A percentile compares a stretch with the other conserved stretches of the same genome.
phyloP scores from a whole-genome alignment of 1,284 basidiomycete species.

The Cutaneotrichosporon spelunceum region DNA sequence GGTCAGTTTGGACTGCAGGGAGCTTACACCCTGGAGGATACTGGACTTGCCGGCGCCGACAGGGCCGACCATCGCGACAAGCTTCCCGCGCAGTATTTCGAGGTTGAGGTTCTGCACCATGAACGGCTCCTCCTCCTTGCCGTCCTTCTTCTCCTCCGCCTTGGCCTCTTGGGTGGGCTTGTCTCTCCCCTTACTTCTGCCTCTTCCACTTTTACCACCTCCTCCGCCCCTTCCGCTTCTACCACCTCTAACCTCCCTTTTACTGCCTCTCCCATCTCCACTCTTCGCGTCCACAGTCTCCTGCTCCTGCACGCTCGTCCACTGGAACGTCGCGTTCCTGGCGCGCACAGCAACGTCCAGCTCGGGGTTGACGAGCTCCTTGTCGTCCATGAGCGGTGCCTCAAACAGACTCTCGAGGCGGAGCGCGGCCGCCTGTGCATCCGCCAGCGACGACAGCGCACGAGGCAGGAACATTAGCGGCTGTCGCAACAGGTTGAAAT shows the following conservation, averaged over 20 bases:
- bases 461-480: conserved; percentile 68
- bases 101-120: conserved; percentile 58
- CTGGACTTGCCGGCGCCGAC: conserved; percentile 62
- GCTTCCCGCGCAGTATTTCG: conserved; percentile 59
- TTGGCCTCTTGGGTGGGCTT: neutral
- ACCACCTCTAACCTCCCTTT: neutral
- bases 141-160: neutral
- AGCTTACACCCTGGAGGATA: conserved; percentile 58
- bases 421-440: conserved; percentile 62
- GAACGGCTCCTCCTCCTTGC: conserved; percentile 51
- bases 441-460: conserved; percentile 62
- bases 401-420: conserved; percentile 59
- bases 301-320: conserved; percentile 47
- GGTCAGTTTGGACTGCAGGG: neutral
- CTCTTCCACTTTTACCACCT: neutral
- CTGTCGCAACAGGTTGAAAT: conserved; percentile 66
- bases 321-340: conserved; percentile 62
- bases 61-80: conserved; percentile 65
- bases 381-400: conserved; percentile 58
- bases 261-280: neutral
- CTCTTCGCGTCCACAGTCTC: conserved; percentile 3
- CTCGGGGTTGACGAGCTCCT: conserved; percentile 53
- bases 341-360: conserved; percentile 59
- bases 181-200: neutral
- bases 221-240: neutral